Percentiles rank a stretch among this genome's conserved stretches.
Evolutionary conservation across 495 filamentous ascomycete genomes (phyloP).

Genomic region (Penicillium ucsense): DNA sequence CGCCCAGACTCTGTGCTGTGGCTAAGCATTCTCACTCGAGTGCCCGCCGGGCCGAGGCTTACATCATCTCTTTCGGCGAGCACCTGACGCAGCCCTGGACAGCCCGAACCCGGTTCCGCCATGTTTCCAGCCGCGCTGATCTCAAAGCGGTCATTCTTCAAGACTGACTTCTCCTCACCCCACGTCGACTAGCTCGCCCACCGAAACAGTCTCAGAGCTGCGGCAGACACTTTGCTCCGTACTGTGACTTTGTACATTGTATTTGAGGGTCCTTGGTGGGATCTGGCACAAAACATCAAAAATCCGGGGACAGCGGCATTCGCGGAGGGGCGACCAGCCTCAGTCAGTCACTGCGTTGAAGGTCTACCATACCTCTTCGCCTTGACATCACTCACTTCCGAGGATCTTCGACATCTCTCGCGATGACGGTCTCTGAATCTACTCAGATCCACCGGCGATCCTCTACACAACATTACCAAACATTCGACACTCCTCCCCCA

Average conservation of each 20-base stretch:
- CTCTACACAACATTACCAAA: conserved; percentile 80
- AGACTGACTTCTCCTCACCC: background rate
- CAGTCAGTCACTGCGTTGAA: conserved; percentile 7
- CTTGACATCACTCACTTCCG: background rate
- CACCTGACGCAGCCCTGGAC: too few species aligned
- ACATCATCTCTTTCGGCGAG: conserved; percentile 2
- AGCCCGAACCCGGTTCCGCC: background rate
- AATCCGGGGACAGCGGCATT: background rate
- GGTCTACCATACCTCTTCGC: background rate
- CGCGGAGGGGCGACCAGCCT: conserved; percentile 4
- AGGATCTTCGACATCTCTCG: background rate
- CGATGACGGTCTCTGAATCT: conserved; percentile 24
- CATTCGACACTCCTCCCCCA: conserved; percentile 85
- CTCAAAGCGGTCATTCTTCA: conserved; percentile 1
- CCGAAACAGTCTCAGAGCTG: background rate
- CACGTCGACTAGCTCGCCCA: background rate
- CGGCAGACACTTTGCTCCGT: background rate
- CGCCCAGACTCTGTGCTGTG: background rate
- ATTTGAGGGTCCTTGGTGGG: background rate
- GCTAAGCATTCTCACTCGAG: background rate
- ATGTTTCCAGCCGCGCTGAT: conserved; percentile 1
- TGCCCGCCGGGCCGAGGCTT: background rate
- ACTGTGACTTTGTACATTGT: background rate
- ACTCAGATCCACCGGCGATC: conserved; percentile 47
- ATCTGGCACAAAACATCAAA: conserved; percentile 6